Base-by-base conservation (phyloP, 108 stramenopile genomes). In the Epithemia pelagica region DNA sequence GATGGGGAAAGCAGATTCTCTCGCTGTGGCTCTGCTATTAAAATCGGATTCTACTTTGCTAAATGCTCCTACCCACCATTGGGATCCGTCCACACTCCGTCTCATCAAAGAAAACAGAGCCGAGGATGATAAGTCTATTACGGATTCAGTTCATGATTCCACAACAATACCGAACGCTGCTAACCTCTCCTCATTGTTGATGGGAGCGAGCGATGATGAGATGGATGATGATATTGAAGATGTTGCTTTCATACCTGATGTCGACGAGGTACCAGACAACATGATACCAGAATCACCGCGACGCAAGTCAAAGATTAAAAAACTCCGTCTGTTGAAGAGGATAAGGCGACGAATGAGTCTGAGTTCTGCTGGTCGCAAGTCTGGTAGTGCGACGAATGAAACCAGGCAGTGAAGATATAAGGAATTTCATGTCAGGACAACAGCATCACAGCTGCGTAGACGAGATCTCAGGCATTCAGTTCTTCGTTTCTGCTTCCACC, bases 1-100 rank as follows among this genome's bases (percentile, higher is more conserved):
- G 75, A 58, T 81, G 66, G 80, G 69, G 53, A 72, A 72, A 58
- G 75, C 75, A 3, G 80, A 81, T 59, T 28, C 68, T 24, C 30
- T 69, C 24, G 75, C 80, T 2, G 73, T 66, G 24, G 62, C 56
- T 19, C 15, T 46, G 37, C 10, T 10, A 15, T 46, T 46, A 15
- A 46, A 46, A 46, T 5, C 37, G 5, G 37, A 46, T 15, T 5
- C 5, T 10, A 46, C 5, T 15, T 15, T 46, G 10, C 10, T 10
- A 10, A 15, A 46, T 46, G 5, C 15, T 5, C 37, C 37, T 15
- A 46, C 5, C 15, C 5, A 46, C 15, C 37, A 10, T 46, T 46
- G 37, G 37, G 37, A 46, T 15, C 5, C 15, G 37, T 5, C 37
- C 15, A 15, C 37, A 5, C 37, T 46, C 10, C 37, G 37, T 10